phyloP scores from a whole-genome alignment of 169 alveolate species.

The Plasmodium berghei region DNA sequence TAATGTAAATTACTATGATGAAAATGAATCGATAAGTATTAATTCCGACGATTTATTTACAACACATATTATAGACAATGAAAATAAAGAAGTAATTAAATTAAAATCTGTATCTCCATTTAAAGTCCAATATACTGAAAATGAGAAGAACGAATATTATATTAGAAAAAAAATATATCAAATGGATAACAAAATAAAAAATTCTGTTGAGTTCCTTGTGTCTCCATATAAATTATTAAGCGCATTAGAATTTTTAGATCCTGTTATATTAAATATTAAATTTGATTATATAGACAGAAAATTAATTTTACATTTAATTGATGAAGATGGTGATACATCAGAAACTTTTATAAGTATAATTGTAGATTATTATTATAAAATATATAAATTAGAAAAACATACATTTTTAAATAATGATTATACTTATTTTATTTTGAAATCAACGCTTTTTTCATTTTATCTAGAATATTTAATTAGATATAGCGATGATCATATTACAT shows the following conservation, averaged over 20 bases:
- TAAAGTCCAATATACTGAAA: slow-evolving; percentile 12
- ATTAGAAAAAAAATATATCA: slow-evolving; percentile 56
- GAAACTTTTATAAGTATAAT: slow-evolving; percentile 57
- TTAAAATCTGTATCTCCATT: slow-evolving; percentile 52
- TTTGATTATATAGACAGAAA: slow-evolving; percentile 25
- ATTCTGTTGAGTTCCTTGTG: slow-evolving; percentile 50
- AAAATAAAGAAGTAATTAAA: slow-evolving; percentile 22
- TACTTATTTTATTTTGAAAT: slow-evolving; percentile 34
- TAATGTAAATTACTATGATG: background rate
- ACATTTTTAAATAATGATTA: slow-evolving; percentile 38
- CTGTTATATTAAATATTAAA: slow-evolving; percentile 75
- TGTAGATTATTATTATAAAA: slow-evolving; percentile 38
- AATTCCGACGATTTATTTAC: slow-evolving; percentile 59
- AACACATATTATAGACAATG: slow-evolving; percentile 28
- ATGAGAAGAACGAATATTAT: slow-evolving; percentile 37
- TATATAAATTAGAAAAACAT: slow-evolving; percentile 53
- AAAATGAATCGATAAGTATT: slow-evolving; percentile 35
- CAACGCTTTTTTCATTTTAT: slow-evolving; percentile 46
- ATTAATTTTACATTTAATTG: slow-evolving; percentile 59
- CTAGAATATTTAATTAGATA: slow-evolving; percentile 43
- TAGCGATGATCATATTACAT: slow-evolving; percentile 39
- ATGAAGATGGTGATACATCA: slow-evolving; percentile 75
- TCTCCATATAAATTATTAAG: slow-evolving; percentile 58
- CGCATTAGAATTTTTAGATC: slow-evolving; percentile 51
- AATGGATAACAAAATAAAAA: slow-evolving; percentile 20